Evolutionary conservation across 331 rosid species (phyloP), one percentile per base, ranked within the genome.

Genomic region (Rosa hybrid): DNA sequence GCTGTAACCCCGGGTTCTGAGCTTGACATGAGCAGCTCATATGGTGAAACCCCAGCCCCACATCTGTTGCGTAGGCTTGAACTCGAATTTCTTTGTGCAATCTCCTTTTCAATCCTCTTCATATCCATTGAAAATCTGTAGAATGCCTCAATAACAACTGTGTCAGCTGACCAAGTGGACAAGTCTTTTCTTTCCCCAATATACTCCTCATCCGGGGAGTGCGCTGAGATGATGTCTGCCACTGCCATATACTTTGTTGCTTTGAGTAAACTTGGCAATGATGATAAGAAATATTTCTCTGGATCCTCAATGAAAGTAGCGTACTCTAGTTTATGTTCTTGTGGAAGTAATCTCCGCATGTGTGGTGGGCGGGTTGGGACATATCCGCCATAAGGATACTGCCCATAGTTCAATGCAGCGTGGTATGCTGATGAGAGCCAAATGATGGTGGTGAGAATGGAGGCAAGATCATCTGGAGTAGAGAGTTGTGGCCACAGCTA

Each of bases 1-100:
- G 85, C 12, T 23, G 91, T 90, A 56, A 56, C 85, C 21, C 89
- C 93, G 4, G 88, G 83, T 46, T 74, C 72, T 12, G 90, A 90
- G 82, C 78, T 71, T 0, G 86, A 78, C 12, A 84, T 76, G 34
- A 87, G 87, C 78, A 86, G 82, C 75, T 90, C 90, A 68, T 84
- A 87, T 4, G 89, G 91, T 50, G 87, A 73, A 75, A 73, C 77
- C 45, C 89, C 90, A 44, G 90, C 84, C 45, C 90, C 90, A 79
- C 86, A 83, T 74, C 90, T 82, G 64, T 88, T 90, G 74, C 84
- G 77, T 12, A 63, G 74, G 9, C 39, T 84, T 27, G 81, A 49
- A 44, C 84, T 84, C 2, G 23, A 63, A 53, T 86, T 88, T 77
- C 87, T 83, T n/a, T 51, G 50, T 21, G 21, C 68, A 7, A 41